Evolutionary conservation across 2,329 filamentous ascomycete genomes (phyloP).

Genomic region (Aspergillus versicolor): DNA sequence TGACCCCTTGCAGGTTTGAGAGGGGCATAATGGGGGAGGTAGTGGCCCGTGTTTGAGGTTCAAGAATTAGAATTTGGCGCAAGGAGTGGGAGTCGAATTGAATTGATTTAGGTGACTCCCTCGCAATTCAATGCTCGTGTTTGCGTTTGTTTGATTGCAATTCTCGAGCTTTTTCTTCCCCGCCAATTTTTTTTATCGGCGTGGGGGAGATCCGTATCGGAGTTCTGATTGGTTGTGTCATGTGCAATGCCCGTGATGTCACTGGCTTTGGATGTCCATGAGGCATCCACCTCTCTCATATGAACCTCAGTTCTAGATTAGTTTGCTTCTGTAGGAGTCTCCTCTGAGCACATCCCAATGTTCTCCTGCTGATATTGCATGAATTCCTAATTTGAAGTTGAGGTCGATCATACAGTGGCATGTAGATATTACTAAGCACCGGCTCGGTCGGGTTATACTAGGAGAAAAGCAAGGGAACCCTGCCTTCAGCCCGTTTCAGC

Average conservation of each 20-base stretch:
- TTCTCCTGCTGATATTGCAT: neutral
- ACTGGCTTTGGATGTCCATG: neutral
- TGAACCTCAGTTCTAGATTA: neutral
- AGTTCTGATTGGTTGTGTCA: slow-evolving; percentile 12
- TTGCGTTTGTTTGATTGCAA: neutral
- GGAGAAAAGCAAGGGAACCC: neutral
- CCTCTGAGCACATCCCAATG: neutral
- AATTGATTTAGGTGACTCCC: neutral
- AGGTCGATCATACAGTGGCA: neutral
- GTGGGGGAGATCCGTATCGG: slow-evolving; percentile 14
- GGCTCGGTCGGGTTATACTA: neutral
- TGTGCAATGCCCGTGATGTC: slow-evolving; percentile 12
- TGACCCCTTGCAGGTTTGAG: slow-evolving; percentile 34
- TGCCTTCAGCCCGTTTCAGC: neutral
- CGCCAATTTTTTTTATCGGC: slow-evolving; percentile 25
- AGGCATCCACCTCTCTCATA: neutral
- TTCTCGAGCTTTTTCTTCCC: slow-evolving; percentile 18
- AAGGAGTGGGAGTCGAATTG: neutral
- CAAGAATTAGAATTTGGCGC: neutral
- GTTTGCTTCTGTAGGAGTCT: neutral
- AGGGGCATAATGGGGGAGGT: slow-evolving; percentile 28
- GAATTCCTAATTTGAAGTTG: no score
- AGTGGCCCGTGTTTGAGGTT: neutral
- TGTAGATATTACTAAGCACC: neutral
- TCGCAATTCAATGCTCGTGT: neutral